These are phyloP conservation scores for Botrytis sinoallii DNA, from an alignment of 2,329 filamentous ascomycete species.

Conservation along the genomic window DNA sequence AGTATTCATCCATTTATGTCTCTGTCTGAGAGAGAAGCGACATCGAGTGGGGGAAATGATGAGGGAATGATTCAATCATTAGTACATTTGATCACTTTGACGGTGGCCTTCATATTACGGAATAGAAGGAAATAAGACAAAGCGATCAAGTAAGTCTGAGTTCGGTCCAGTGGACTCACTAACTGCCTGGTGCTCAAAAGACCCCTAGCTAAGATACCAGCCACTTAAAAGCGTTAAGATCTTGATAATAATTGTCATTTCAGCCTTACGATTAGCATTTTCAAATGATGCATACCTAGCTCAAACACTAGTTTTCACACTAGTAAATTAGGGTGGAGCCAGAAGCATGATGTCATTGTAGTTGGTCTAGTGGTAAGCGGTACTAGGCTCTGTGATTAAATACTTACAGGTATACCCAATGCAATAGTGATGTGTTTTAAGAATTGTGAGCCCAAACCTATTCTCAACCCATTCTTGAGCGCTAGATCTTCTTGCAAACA, in stretches of 20 bases:
- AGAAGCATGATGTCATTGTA: neutral
- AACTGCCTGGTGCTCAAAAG: too few species aligned
- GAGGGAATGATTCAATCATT: too few species aligned
- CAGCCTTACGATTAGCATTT: neutral
- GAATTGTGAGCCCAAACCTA: neutral
- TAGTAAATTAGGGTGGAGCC: neutral
- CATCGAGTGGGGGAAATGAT: accelerated
- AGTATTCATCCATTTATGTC: too few species aligned
- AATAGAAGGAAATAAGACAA: neutral
- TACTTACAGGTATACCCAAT: neutral
- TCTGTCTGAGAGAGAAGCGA: neutral
- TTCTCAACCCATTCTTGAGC: neutral
- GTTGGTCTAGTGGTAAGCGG: neutral
- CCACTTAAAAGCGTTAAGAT: neutral
- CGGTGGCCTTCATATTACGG: neutral
- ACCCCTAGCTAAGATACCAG: neutral
- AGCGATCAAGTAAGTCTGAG: neutral
- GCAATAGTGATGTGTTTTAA: neutral
- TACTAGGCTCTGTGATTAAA: neutral
- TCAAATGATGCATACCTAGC: neutral
- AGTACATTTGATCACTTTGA: neutral
- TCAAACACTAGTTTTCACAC: neutral
- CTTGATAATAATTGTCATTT: neutral
- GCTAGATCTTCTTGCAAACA: neutral
- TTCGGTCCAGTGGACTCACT: neutral